Evolutionary conservation across 306 rosid genomes (phyloP), one percentile per base, ranked within the genome.

Genomic region (Pterocarpus macrocarpus): DNA sequence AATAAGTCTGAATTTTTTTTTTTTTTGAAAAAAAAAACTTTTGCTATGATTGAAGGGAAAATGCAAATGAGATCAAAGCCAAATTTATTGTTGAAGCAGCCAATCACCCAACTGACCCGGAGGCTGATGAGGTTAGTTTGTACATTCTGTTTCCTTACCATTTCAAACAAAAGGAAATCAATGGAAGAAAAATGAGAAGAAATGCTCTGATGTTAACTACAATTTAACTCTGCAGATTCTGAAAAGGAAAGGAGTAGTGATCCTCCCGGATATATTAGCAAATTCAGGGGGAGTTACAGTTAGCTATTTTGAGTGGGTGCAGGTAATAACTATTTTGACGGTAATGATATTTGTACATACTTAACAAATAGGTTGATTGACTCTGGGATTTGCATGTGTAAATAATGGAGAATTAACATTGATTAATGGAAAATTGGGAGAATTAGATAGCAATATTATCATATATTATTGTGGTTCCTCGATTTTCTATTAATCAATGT

Each of bases 221-320:
- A 3, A 47, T 3, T 16, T 13, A 15, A 70, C 34, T 73, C 17
- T 87, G 85, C 84, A 93, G 97, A 91, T 93, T 67, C 79, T 93
- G 81, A 85, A 91, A 47, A 91, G 86, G 81, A 93, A 87, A 86
- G 97, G 93, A 5, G 94, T 89, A 49, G 86, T 86, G 38, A 90
- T 93, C 73, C 97, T 93, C 52, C 97, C 97, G 45, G 97, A 90
- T 76, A 91, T 93, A 56, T 91, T 81, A 83, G 97, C 97, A 70
- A 93, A 93, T 87, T 91, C 94, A 17, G 97, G 97, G 74, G 97
- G 97, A 28, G 97, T 93, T 15, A 93, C 94, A 55, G 97, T 93
- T 34, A 91, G 97, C 84, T 93, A 93, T 88, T 90, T 93, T 47
- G 97, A 93, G 39, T 93, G 97, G 97, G 97, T 93, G 76, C 97